Base-by-base conservation (phyloP, 345 rosid species). In the Garcia nutans region DNA sequence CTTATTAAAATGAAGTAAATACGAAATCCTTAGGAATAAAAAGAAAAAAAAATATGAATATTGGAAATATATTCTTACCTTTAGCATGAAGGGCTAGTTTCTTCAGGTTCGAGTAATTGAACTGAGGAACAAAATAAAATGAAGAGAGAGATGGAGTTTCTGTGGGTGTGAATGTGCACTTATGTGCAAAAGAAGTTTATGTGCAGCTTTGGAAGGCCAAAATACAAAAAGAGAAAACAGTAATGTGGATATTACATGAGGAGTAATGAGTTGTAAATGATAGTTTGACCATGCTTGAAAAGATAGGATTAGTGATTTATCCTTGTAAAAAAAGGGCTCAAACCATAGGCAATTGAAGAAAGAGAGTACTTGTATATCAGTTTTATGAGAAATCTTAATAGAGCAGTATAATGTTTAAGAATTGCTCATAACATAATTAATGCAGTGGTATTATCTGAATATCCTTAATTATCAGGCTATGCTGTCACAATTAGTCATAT, bases 61-160 rank as follows among this genome's bases (percentile, higher is more conserved):
- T 17, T 31, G 73, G 31, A 68, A 68, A 44, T 68, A 26, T 68
- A 50, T 47, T 68, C n/a, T 47, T 44, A 22, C 10, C 55, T 68
- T 68, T 45, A 68, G 56, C n/a, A 68, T 22, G 23, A 49, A 26
- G 7, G 33, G 7, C 8, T 68, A 50, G 42, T 20, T 13, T 56
- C 55, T 20, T 57, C 54, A 37, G 12, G 20, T 11, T 26, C 24
- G 8, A 68, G 42, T 68, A 23, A 41, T 65, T 41, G 24, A 20
- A 42, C 50, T 50, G 42, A 49, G 56, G 72, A 23, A 55, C 4
- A 49, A 26, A 50, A 6, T 49, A 15, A 22, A 26, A 66, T 42
- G 28, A 66, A 33, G 49, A 19, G 72, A 16, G 70, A 23, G n/a
- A 12, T 42, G 12, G 8, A 17, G 58, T 59, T 68, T 26, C 33